Evolutionary conservation across 768 basidiomycete species (phyloP).

Genomic region (Artomyces pyxidatus): DNA sequence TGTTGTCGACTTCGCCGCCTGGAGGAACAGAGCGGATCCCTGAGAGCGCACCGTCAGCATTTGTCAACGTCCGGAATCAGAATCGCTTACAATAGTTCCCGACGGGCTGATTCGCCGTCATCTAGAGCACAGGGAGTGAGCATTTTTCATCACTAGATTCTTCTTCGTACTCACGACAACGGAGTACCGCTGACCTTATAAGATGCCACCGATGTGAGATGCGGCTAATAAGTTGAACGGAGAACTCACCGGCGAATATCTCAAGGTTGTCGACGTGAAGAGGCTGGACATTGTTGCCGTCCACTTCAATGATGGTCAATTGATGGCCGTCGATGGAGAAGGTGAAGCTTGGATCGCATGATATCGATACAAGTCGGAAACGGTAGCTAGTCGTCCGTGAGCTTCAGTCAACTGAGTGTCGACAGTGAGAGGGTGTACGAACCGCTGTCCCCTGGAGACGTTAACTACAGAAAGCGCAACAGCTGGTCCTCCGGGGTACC

Average conservation of each 20-base stretch:
- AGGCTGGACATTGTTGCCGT: constrained; percentile 17
- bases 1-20: constrained; percentile 15
- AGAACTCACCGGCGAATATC: constrained; percentile 17
- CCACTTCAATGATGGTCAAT: constrained; percentile 24
- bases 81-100: constrained; percentile 1
- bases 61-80: background rate
- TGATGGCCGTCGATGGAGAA: constrained; percentile 22
- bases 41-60: too few relatives aligned
- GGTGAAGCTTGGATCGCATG: constrained; percentile 31
- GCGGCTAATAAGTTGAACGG: background rate
- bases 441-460: constrained; percentile 25
- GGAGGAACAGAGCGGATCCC: constrained; percentile 19
- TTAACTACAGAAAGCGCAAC: constrained; percentile 35
- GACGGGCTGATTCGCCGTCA: constrained; percentile 4
- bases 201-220: background rate
- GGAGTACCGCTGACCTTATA: background rate
- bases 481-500: constrained; percentile 32
- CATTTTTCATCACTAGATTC: too few relatives aligned
- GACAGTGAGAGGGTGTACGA: too few relatives aligned
- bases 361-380: constrained; percentile 42
- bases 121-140: too few relatives aligned
- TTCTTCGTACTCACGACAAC: constrained; percentile 3
- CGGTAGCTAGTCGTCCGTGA: constrained; percentile 41
- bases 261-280: constrained; percentile 18
- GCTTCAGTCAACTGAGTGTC: too few relatives aligned